A percentile compares a stretch with the other conserved stretches of the same genome.
Conservation (phyloP, 2,329 filamentous ascomycete species). For the Gremmenia infestans region DNA sequence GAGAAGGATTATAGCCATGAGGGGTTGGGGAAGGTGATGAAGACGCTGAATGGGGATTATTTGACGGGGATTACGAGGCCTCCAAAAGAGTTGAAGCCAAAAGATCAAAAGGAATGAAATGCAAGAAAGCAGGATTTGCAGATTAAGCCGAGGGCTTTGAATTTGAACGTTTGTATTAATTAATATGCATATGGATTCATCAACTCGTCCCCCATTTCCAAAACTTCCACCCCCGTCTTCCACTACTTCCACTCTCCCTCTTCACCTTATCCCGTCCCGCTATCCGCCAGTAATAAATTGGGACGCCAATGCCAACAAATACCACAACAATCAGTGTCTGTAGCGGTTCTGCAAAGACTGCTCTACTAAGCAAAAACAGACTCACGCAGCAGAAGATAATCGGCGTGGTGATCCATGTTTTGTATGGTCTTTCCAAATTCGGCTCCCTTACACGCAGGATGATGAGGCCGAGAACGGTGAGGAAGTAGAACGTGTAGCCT, state of each 20-base stretch:
- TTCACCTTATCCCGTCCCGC: slow-evolving; percentile 54
- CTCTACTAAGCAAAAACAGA: slow-evolving; percentile 81
- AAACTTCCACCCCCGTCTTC: slow-evolving; percentile 52
- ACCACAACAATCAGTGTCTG: slow-evolving; percentile 83
- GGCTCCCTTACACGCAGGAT: slow-evolving; percentile 85
- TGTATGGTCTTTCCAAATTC: slow-evolving; percentile 81
- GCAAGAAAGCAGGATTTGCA: background rate
- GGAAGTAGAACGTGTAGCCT: slow-evolving; percentile 95
- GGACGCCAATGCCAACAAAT: slow-evolving; percentile 79
- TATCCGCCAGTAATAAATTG: slow-evolving; percentile 86
- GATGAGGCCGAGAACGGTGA: slow-evolving; percentile 90
- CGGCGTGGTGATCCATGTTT: slow-evolving; percentile 93
- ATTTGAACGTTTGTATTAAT: background rate
- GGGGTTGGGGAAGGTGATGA: slow-evolving; percentile 42
- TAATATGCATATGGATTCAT: background rate
- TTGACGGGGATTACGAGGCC: slow-evolving; percentile 39
- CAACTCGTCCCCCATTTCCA: slow-evolving; percentile 38
- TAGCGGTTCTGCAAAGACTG: slow-evolving; percentile 83
- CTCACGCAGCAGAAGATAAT: slow-evolving; percentile 99
- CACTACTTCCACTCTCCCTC: slow-evolving; percentile 36
- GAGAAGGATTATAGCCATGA: slow-evolving; percentile 44
- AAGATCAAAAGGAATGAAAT: background rate
- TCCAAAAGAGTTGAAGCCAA: slow-evolving; percentile 27
- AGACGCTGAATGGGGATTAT: slow-evolving; percentile 43
- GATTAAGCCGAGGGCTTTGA: no score